Base-by-base conservation (phyloP, 352 stramenopile genomes). In the Globisporangium splendens region DNA sequence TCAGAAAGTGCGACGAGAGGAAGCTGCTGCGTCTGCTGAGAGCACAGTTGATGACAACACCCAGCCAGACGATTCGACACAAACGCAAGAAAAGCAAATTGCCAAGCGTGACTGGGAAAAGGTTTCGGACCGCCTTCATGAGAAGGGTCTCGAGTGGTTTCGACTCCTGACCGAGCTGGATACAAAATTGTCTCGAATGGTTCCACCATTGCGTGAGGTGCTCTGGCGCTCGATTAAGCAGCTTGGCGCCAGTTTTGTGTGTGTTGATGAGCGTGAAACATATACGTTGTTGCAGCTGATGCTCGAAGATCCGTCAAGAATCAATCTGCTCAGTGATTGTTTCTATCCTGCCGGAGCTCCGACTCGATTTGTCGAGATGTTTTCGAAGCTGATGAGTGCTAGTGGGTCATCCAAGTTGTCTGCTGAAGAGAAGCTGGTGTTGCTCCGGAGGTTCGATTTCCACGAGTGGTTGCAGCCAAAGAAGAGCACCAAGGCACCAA, bases 141-240 rank as follows among this genome's bases (percentile, higher is more conserved):
- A 81, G 50, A 86, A 91, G 39, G 86, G 86, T 0, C 63, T 95
- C 8, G 80, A 91, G 48, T 95, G 86, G 86, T 95, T 95, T 46
- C 80, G 76, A 43, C 58, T 83, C 20, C 71, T 95, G 1, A 89
- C 86, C 0, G 70, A 91, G 20, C 63, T 95, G 2, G 86, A 95
- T 52, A 90, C 82, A 15, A 93, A 91, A 56, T 59, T 92, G 0
- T 79, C 81, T 14, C 75, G 86, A 3, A 89, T 91, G 79, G 77
- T 94, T n/a, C 79, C 83, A 6, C 79, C 86, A 8, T 64, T 95
- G n/a, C 82, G 86, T 7, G 86, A 95, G 66, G 79, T 85, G 24
- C 58, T 95, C 13, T 94, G 80, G 80, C 65, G 84, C 24, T 85
- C 79, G 6, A 94, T 95, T 54, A 91, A 94, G 57, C 77, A 91